These are phyloP conservation scores for Spathaspora sp. DNA, from an alignment of 805 yeast species.

Conservation along the genomic window DNA sequence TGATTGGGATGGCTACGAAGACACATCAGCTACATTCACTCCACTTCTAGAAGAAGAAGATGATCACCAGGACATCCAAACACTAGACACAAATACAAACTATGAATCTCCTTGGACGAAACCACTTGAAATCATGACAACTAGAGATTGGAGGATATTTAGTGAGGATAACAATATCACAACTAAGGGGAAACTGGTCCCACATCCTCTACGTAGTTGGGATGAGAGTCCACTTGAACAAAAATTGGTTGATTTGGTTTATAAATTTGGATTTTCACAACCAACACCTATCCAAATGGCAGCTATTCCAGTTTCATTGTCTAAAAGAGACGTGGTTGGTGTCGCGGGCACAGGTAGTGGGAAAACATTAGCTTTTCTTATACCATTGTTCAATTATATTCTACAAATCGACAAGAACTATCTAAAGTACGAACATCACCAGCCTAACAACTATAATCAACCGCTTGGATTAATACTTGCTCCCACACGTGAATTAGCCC, in stretches of 20 bases:
- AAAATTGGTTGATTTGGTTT: slow-evolving; percentile 24
- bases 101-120: slow-evolving; percentile 58
- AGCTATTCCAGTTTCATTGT: slow-evolving; percentile 67
- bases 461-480: slow-evolving; percentile 81
- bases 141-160: slow-evolving; percentile 87
- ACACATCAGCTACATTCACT: slow-evolving; percentile 47
- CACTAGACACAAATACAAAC: slow-evolving; percentile 6
- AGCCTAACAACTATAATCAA: slow-evolving; percentile 47
- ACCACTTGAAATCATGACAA: slow-evolving; percentile 58
- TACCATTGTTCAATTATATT: slow-evolving; percentile 66
- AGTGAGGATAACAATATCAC: slow-evolving; percentile 72
- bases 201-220: slow-evolving; percentile 72
- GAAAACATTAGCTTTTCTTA: slow-evolving; percentile 77
- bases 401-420: slow-evolving; percentile 30
- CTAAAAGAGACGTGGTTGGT: slow-evolving; percentile 68
- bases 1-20: slow-evolving; percentile 69
- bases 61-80: slow-evolving; percentile 9
- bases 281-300: slow-evolving; percentile 95
- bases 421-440: slow-evolving; percentile 36
- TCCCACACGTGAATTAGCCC: slow-evolving; percentile 92
- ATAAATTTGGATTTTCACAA: slow-evolving; percentile 44
- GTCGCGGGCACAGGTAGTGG: slow-evolving; percentile 98
- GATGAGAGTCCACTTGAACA: slow-evolving; percentile 52
- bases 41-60: slow-evolving; percentile 29
- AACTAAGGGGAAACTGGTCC: slow-evolving; percentile 28